Evolutionary conservation across 441 rosid genomes (phyloP).

Genomic region (Macaranga tanarius): DNA sequence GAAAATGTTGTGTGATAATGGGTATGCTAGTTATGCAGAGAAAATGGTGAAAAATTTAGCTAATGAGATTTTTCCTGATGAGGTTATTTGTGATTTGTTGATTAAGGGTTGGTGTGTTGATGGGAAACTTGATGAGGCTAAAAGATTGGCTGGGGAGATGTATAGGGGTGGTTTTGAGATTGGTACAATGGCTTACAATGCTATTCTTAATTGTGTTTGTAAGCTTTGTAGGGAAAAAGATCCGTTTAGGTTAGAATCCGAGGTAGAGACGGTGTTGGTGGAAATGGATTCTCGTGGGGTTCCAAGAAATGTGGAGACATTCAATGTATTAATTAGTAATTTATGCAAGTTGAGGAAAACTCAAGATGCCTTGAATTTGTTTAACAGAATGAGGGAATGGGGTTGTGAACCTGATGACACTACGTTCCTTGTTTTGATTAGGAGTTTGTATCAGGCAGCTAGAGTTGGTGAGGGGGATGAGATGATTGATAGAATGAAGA

Average conservation of each 20-base stretch:
- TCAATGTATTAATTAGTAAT: conserved; percentile 68
- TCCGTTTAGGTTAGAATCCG: conserved; percentile 57
- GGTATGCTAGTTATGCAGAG: conserved; percentile 72
- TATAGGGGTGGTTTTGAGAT: conserved; percentile 93
- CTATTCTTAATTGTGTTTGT: conserved; percentile 82
- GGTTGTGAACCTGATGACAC: conserved; percentile 69
- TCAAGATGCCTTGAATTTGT: conserved; percentile 75
- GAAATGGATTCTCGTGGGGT: conserved; percentile 89
- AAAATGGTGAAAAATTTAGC: conserved; percentile 78
- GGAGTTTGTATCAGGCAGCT: conserved; percentile 85
- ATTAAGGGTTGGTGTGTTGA: conserved; percentile 88
- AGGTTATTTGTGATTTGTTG: conserved; percentile 72
- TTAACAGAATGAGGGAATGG: conserved; percentile 79
- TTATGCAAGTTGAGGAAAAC: conserved; percentile 82
- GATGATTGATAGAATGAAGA: conserved; percentile 88
- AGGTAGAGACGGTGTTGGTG: conserved; percentile 71
- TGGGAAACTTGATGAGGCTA: conserved; percentile 81
- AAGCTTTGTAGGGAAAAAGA: conserved; percentile 85
- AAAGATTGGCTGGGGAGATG: conserved; percentile 87
- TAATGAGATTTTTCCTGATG: conserved; percentile 86
- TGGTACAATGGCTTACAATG: conserved; percentile 60
- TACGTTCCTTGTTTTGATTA: conserved; percentile 59
- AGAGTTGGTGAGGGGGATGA: conserved; percentile 90
- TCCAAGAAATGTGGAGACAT: conserved; percentile 79
- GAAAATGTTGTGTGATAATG: conserved; percentile 65